Evolutionary conservation across 75 land plant genomes (phyloP).

Genomic region (Selaginella tamariscina): DNA sequence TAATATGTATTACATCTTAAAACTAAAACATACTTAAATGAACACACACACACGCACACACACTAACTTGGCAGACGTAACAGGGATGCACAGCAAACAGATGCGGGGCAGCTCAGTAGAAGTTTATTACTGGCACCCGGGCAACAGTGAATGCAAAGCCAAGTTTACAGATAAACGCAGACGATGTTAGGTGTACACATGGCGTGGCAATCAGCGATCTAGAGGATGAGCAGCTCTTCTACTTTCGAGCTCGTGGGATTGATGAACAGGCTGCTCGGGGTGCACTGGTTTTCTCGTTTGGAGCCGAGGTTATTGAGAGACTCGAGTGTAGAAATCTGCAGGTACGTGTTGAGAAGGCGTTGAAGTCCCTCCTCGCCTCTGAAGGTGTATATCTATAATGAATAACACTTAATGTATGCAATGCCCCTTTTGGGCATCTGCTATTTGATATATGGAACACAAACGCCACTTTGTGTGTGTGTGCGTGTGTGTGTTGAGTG

Average conservation of each 20-base stretch:
- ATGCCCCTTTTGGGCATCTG: too few relatives aligned
- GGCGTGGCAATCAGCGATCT: constrained; percentile 96
- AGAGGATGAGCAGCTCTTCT: constrained; percentile 84
- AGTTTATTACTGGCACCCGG: constrained; percentile 67
- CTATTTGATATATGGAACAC: too few relatives aligned
- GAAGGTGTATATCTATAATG: too few relatives aligned
- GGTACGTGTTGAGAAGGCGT: constrained; percentile 34
- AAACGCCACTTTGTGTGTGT: too few relatives aligned
- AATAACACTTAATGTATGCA: too few relatives aligned
- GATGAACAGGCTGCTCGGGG: constrained; percentile 65
- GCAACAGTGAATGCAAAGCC: constrained; percentile 90
- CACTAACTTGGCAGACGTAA: neutral
- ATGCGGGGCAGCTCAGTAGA: constrained; percentile 94
- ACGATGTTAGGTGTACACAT: constrained; percentile 96
- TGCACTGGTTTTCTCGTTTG: constrained; percentile 80
- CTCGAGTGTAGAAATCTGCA: constrained; percentile 30
- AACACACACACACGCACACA: neutral
- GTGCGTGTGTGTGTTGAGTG: too few relatives aligned
- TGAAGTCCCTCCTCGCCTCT: constrained; percentile 36
- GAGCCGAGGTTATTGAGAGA: constrained; percentile 54
- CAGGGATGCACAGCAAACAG: constrained; percentile 91
- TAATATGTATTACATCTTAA: neutral
- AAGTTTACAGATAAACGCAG: constrained; percentile 85
- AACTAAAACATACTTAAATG: neutral
- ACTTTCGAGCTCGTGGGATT: constrained; percentile 76